Evolutionary conservation across 176 grass and related monocot species (phyloP).

Genomic region (Bolboschoenus planiculmis): DNA sequence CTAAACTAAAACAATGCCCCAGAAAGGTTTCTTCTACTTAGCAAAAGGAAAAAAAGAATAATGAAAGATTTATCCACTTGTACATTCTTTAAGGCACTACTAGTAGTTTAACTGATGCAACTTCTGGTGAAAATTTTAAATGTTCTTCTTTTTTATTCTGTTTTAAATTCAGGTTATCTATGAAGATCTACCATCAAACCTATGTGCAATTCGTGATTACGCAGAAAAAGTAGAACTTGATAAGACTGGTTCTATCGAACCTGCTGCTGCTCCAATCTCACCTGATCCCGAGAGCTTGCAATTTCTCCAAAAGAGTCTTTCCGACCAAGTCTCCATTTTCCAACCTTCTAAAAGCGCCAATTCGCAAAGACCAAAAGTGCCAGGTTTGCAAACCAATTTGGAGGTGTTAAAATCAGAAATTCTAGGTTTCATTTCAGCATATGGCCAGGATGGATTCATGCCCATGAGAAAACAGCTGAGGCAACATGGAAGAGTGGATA

Average conservation of each 20-base stretch:
- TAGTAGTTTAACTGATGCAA: background rate
- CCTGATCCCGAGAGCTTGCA: constrained; percentile 22
- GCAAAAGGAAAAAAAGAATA: background rate
- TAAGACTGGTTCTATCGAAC: constrained; percentile 7
- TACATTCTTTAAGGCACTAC: background rate
- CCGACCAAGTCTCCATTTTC: constrained; percentile 30
- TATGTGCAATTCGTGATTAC: constrained; percentile 92
- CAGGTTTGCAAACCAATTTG: constrained; percentile 69
- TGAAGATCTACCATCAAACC: constrained; percentile 93
- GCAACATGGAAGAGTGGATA: constrained; percentile 79
- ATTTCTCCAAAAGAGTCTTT: constrained; percentile 21
- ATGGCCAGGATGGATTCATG: constrained; percentile 87
- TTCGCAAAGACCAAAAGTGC: constrained; percentile 63
- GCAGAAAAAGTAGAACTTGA: constrained; percentile 50
- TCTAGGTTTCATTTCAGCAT: constrained; percentile 51
- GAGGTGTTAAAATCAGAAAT: constrained; percentile 76
- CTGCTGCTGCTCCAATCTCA: background rate
- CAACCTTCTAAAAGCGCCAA: constrained; percentile 25
- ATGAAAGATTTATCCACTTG: background rate
- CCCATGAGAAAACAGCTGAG: constrained; percentile 94
- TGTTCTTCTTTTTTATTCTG: background rate
- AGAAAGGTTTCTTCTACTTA: background rate
- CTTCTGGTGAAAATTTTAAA: background rate
- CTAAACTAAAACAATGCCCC: background rate
- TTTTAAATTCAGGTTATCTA: constrained; percentile 74